Conservation (phyloP, 1,284 basidiomycete genomes). For the Malassezia sympodialis region DNA sequence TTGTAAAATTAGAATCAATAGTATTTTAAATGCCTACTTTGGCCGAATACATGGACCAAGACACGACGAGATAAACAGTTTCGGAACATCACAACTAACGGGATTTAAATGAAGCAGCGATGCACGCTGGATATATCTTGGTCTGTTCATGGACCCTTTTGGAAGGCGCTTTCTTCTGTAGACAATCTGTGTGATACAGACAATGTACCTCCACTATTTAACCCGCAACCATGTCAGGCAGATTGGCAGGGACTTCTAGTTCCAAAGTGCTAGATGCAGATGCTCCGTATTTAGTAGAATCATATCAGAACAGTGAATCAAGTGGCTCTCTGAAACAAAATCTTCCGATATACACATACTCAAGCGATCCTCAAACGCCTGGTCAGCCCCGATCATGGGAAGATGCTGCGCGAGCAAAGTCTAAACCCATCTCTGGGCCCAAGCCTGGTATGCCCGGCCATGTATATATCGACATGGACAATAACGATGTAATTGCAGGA, state of each 20-base stretch:
- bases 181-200: neutral
- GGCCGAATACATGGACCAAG: too few relatives aligned
- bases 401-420: constrained; percentile 13
- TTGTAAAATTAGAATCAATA: neutral
- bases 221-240: neutral
- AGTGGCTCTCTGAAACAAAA: neutral
- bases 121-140: too few relatives aligned
- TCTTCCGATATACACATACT: constrained; percentile 9
- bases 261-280: constrained; percentile 7
- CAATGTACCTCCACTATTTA: neutral
- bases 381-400: constrained; percentile 12
- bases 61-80: too few relatives aligned
- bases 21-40: neutral
- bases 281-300: constrained; percentile 14
- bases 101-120: too few relatives aligned
- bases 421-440: neutral
- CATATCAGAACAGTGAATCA: constrained; percentile 1
- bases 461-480: constrained; percentile 12
- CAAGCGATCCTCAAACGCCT: neutral
- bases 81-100: too few relatives aligned
- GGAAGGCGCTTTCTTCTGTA: too few relatives aligned
- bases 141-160: too few relatives aligned
- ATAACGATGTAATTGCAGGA: neutral
- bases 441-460: neutral
- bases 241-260: neutral